Percentiles rank a stretch among this genome's conserved stretches.
Evolutionary conservation across 2,329 filamentous ascomycete genomes (phyloP).

Genomic region (Fusarium annulatum): DNA sequence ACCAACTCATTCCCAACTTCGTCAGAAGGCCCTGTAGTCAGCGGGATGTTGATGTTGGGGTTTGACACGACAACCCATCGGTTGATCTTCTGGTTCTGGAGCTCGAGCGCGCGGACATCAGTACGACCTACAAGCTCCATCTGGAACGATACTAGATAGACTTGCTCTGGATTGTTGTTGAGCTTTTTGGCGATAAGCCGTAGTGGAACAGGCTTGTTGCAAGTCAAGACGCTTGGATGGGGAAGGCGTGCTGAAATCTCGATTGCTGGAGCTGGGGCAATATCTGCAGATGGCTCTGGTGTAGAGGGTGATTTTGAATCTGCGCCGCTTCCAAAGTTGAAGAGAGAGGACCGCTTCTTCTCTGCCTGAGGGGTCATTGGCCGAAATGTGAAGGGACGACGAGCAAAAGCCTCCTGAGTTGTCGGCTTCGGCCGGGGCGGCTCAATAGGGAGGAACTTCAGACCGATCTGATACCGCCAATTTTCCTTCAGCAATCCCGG

Average conservation of each 20-base stretch:
- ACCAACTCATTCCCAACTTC: slow-evolving; percentile 73
- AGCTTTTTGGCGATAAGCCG: slow-evolving; percentile 83
- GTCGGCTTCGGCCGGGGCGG: slow-evolving; percentile 76
- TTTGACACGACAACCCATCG: slow-evolving; percentile 81
- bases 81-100: slow-evolving; percentile 75
- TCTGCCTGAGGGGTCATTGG: slow-evolving; percentile 52
- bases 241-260: slow-evolving; percentile 84
- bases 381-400: slow-evolving; percentile 72
- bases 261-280: slow-evolving; percentile 68
- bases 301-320: slow-evolving; percentile 40
- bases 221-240: slow-evolving; percentile 87
- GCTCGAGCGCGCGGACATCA: slow-evolving; percentile 79
- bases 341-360: slow-evolving; percentile 69
- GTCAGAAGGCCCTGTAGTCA: slow-evolving; percentile 67
- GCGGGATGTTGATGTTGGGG: slow-evolving; percentile 75
- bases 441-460: slow-evolving; percentile 94
- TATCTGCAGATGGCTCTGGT: slow-evolving; percentile 46
- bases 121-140: slow-evolving; percentile 86
- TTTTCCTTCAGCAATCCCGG: slow-evolving; percentile 93
- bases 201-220: slow-evolving; percentile 86
- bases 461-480: slow-evolving; percentile 73
- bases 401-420: slow-evolving; percentile 84
- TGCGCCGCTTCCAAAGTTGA: slow-evolving; percentile 56
- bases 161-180: slow-evolving; percentile 72
- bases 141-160: slow-evolving; percentile 83